Evolutionary conservation across 2,329 filamentous ascomycete genomes (phyloP).

Genomic region (Keithomyces neogunnii): DNA sequence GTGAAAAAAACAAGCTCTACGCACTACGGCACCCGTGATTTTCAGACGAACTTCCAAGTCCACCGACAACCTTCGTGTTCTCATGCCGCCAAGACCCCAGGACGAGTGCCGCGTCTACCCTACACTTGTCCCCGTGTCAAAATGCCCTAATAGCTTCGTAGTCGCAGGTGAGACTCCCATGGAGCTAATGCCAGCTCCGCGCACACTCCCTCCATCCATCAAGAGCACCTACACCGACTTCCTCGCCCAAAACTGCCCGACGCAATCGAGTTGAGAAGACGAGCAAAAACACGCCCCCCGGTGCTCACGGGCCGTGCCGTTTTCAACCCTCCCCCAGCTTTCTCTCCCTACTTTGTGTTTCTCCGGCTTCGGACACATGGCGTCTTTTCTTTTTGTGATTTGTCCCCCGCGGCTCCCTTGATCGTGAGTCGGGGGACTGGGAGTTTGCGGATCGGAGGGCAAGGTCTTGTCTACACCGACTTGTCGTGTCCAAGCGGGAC

Average conservation of each 20-base stretch:
- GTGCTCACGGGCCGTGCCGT: not conserved
- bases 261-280: not conserved
- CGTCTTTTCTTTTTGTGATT: not conserved
- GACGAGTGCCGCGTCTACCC: too few species aligned
- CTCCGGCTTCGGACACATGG: not conserved
- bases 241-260: not conserved
- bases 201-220: not conserved
- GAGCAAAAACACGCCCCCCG: not conserved
- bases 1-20: too few species aligned
- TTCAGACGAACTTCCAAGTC: too few species aligned
- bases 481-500: not conserved
- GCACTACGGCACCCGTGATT: too few species aligned
- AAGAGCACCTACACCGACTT: not conserved
- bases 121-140: too few species aligned
- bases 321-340: not conserved
- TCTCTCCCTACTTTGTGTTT: not conserved
- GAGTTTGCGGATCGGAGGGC: not conserved
- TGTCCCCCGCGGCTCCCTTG: not conserved
- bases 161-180: too few species aligned
- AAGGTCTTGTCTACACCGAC: not conserved
- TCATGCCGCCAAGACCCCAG: too few species aligned
- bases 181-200: too few species aligned
- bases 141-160: too few species aligned
- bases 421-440: not conserved
- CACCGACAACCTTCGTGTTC: too few species aligned